Conservation (phyloP, 1,284 basidiomycete genomes). For the Entoloma clypeatum region DNA sequence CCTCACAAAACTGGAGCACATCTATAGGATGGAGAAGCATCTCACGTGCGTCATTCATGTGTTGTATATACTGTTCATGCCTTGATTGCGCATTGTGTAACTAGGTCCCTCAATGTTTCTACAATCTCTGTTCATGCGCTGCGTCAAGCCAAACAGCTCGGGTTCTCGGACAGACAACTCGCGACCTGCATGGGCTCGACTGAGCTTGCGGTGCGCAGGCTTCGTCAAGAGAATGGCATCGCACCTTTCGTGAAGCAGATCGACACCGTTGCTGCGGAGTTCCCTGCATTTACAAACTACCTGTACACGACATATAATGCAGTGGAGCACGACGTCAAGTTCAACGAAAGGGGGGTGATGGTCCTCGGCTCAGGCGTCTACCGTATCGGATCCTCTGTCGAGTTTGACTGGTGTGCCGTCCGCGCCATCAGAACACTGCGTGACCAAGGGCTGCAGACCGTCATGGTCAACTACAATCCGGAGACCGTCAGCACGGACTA, state of each 20-base stretch:
- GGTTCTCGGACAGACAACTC: conserved; percentile 93
- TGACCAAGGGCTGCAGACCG: conserved; percentile 90
- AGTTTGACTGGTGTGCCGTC: conserved; percentile 99
- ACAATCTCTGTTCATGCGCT: conserved; percentile 67
- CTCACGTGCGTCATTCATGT: conserved; percentile 54
- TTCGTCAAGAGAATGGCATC: conserved; percentile 83
- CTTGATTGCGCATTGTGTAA: conserved; percentile 6
- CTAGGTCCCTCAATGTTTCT: conserved; percentile 65
- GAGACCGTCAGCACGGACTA: conserved; percentile 99
- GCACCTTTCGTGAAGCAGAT: conserved; percentile 97
- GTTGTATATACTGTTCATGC: background rate
- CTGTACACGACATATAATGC: conserved; percentile 98
- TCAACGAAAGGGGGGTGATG: conserved; percentile 93
- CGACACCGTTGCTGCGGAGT: conserved; percentile 98
- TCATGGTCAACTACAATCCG: conserved; percentile 99
- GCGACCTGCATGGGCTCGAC: conserved; percentile 80
- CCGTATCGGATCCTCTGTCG: conserved; percentile 97
- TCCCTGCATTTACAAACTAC: conserved; percentile 98
- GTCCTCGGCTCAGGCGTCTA: conserved; percentile 98
- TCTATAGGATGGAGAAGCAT: conserved; percentile 76
- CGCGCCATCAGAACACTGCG: conserved; percentile 94
- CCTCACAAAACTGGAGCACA: conserved; percentile 82
- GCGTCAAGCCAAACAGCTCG: conserved; percentile 88
- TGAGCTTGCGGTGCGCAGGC: conserved; percentile 82
- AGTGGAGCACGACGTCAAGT: conserved; percentile 85